Conservation (phyloP, 2,329 filamentous ascomycete species). For the Aureobasidium sp. region DNA sequence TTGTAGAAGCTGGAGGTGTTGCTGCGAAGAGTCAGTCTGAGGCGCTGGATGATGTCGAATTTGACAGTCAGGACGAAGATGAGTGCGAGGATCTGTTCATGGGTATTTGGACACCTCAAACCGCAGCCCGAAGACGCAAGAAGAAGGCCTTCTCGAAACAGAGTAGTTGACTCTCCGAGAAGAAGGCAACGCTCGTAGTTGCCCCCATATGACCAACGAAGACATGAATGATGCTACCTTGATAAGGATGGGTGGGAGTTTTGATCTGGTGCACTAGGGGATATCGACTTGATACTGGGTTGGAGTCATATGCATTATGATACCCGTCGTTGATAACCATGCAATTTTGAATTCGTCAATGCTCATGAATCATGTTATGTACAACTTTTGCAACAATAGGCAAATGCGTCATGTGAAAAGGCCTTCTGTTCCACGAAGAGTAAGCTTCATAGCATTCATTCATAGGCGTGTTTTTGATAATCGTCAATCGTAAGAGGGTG, state of each 20-base stretch:
- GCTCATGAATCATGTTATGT: neutral
- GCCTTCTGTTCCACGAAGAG: neutral
- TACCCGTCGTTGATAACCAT: neutral
- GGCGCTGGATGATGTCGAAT: conserved; percentile 38
- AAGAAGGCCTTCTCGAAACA: conserved; percentile 17
- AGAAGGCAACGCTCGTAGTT: neutral
- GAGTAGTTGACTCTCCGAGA: conserved; percentile 8
- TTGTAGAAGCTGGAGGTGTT: conserved; percentile 16
- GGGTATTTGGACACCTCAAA: conserved; percentile 49
- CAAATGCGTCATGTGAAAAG: neutral
- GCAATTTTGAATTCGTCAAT: neutral
- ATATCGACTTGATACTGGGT: neutral
- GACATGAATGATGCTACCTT: neutral
- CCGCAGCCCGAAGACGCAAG: conserved; percentile 41
- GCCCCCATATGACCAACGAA: neutral
- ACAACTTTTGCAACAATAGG: neutral
- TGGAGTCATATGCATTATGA: neutral
- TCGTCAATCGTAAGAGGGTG: neutral
- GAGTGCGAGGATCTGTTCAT: conserved; percentile 58
- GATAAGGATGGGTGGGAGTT: neutral
- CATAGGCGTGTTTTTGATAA: neutral
- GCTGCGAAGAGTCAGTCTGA: neutral
- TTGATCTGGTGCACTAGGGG: neutral
- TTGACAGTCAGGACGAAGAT: conserved; percentile 57
- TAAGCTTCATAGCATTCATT: neutral